Base-by-base conservation (phyloP, 176 grass and related monocot species). In the Triticum turgidum region DNA sequence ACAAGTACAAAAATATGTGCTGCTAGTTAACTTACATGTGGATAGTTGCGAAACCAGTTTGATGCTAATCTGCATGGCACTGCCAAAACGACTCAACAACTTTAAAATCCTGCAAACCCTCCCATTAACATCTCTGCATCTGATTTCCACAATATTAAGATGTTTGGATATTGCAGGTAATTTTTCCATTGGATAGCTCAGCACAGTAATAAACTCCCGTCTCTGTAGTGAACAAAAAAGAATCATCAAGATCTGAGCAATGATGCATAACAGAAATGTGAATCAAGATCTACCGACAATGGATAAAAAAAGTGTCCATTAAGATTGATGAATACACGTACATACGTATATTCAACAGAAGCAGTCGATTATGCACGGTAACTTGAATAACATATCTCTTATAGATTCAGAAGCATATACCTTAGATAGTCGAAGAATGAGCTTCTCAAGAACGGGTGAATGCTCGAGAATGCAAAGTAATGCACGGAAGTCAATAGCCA, bases 81-180 rank as follows among this genome's bases (percentile, higher is more conserved):
- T 35, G 66, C 37, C 15, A 69, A 69, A 69, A 9, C 32, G 32
- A 21, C 66, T 69, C 15, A 69, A 18, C 17, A 18, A 9, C 18
- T 69, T 15, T 35, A 37, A 37, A 69, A 69, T 69, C 66, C 32
- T 69, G 66, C 66, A 69, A 69, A 69, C 66, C 66, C 66, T 69
- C 62, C 24, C 17, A 66, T 34, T 30, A 32, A 32, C 27, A 66
- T 6, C 25, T 33, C 27, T 33, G 32, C 12, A 32, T 17, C 14
- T 66, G 11, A 68, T 34, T 34, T 8, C 29, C 65, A 68, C 65
- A 18, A 17, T 3, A 69, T 35, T 35, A 20, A 69, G 27, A 9
- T 18, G 32, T 35, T 69, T 69, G 32, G 66, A 35, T 34, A 35
- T 69, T 69, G 66, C 66, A 37, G 32, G 66, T 69, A 69, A 9